Base-by-base conservation (phyloP, 139 green algal genomes). In the Coelastrella sp. region DNA sequence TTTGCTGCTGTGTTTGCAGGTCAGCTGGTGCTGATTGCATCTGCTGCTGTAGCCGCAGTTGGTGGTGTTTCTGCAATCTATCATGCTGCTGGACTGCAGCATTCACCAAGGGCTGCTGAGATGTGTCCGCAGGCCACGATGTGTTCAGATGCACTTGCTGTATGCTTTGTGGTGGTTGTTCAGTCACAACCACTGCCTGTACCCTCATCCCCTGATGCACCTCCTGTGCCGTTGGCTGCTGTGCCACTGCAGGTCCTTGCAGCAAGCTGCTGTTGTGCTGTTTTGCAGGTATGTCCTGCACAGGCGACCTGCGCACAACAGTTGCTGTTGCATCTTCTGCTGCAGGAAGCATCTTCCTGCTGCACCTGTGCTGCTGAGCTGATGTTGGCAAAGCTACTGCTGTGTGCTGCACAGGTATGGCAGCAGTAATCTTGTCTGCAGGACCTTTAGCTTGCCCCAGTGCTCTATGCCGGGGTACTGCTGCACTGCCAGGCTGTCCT, bases 51-150 rank as follows among this genome's bases (percentile, higher is more conserved):
- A 74, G 84, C 54, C 10, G 85, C 85, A 73, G 17, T 19, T 82
- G 73, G 11, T 71, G 0, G 4, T 59, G 57, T 4, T 74, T 8
- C n/a, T 82, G 73, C 16, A 74, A 6, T 22, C 14, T 14, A 22
- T 82, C 32, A 32, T 89, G 85, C 13, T 16, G 81, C 81, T 87
- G 60, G 17, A 54, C 20, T 86, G 80, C 32, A 2, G 32, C 32
- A 47, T 47, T 47, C 32, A 1, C 32, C 10, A 56, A 47, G 32
- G 32, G 32, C 32, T 47, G 0, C 1, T 47, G 32, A 47, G 0
- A 47, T 47, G 32, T 47, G 32, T 47, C 32, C 32, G 32, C 32
- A 47, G 32, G 32, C 32, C 32, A 47, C 32, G 32, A 47, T 47
- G 32, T 86, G 3, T 58, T 73, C 76, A 19, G 47, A 59, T 7